Evolutionary conservation across 176 grass and related monocot species (phyloP).

Genomic region (Eragrostis nindensis): DNA sequence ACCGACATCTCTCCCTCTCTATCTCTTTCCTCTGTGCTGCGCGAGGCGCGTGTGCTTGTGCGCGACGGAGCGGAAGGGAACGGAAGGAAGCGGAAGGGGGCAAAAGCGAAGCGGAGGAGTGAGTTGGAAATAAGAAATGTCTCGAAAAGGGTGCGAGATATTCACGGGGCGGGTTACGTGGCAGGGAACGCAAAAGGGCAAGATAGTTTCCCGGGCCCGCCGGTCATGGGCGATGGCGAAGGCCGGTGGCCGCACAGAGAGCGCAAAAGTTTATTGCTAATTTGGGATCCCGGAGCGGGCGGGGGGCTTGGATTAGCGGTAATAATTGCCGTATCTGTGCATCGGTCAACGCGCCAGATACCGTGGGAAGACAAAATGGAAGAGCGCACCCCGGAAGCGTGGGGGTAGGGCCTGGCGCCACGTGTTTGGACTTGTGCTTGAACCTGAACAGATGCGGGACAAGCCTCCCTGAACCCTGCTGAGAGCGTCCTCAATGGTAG

Average conservation of each 20-base stretch:
- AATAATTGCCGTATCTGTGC: neutral
- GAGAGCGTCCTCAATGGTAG: too few relatives aligned
- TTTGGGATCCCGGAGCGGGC: neutral
- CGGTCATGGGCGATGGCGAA: slow-evolving; percentile 1
- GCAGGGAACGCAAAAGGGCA: slow-evolving; percentile 6
- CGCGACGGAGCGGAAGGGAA: neutral
- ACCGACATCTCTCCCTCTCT: slow-evolving; percentile 35
- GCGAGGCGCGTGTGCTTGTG: neutral
- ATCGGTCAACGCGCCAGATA: neutral
- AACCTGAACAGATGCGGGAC: neutral
- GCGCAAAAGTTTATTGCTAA: neutral
- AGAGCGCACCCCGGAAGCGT: neutral
- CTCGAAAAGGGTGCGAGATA: slow-evolving; percentile 23
- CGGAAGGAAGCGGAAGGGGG: neutral
- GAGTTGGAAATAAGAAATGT: neutral
- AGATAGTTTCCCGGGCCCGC: slow-evolving; percentile 36
- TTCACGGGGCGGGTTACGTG: slow-evolving; percentile 31
- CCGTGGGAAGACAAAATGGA: neutral
- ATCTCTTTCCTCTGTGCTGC: neutral
- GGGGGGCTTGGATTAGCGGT: neutral
- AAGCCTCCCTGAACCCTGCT: too few relatives aligned
- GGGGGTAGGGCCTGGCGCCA: neutral
- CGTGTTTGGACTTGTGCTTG: neutral
- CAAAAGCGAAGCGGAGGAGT: slow-evolving; percentile 14
- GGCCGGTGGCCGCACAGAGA: slow-evolving; percentile 13